These are phyloP conservation scores for Neonothopanus nambi DNA, from an alignment of 1,284 basidiomycete genomes.

Conservation along the genomic window DNA sequence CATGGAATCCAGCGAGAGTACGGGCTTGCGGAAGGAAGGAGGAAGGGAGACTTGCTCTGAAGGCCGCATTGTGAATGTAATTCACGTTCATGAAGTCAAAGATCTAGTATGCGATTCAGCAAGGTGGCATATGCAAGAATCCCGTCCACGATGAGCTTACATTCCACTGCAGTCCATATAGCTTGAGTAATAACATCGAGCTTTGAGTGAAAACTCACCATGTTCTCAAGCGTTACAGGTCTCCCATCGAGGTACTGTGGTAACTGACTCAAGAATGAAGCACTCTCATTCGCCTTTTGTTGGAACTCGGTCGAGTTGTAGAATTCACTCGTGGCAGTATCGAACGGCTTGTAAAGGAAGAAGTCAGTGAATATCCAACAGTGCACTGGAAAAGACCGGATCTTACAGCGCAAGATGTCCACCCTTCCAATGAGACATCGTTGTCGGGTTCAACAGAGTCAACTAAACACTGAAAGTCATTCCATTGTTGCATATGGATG, in stretches of 20 bases:
- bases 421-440: conserved; percentile 64
- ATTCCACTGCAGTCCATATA: conserved; percentile 50
- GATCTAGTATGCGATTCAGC: conserved; percentile 41
- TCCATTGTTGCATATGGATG: no score
- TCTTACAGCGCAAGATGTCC: conserved; percentile 59
- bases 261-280: conserved; percentile 11
- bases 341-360: conserved; percentile 12
- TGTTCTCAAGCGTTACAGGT: conserved; percentile 57
- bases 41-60: conserved; percentile 50
- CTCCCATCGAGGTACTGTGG: conserved; percentile 15
- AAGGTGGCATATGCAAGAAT: background rate
- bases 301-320: conserved; percentile 13
- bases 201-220: conserved; percentile 42
- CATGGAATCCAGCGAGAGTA: conserved; percentile 74
- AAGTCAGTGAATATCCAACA: conserved; percentile 11
- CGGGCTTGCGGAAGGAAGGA: conserved; percentile 61
- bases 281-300: conserved; percentile 9
- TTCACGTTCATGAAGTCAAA: conserved; percentile 79
- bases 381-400: conserved; percentile 25
- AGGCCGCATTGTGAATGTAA: conserved; percentile 67
- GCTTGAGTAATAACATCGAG: background rate
- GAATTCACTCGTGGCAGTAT: conserved; percentile 12
- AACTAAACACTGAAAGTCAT: conserved; percentile 47
- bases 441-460: conserved; percentile 65
- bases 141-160: conserved; percentile 35